Base-by-base conservation (phyloP, 2,329 filamentous ascomycete genomes). In the Neocucurbitaria cava region DNA sequence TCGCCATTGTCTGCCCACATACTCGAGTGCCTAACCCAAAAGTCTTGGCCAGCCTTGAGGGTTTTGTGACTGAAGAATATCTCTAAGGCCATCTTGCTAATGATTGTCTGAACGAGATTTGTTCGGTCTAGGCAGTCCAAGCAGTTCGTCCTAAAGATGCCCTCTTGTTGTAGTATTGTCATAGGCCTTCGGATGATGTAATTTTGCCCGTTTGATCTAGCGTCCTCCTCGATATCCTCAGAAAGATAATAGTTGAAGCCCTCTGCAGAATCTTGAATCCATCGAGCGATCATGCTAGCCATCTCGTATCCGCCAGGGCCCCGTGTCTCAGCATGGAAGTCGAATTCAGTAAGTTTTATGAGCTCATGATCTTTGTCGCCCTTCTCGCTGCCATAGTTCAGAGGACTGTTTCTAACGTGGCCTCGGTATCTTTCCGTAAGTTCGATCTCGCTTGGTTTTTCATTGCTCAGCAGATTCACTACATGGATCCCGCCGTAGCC, bases 1-100 rank as follows among this genome's bases (percentile, higher is more conserved):
- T 99, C 95, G 20, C 95, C 95, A 70, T 97, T 98, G 75, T 99
- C 95, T 30, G 95, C 95, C 95, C 95, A 99, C 1, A 99, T 82
- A 56, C 87, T 95, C 8, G 92, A 93, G 77, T 99, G 95, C 44
- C 91, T 84, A 78, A 91, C 89, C 90, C 93, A 96, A 67, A 98
- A 93, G 69, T 98, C 93, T 0, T 88, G 85, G 9, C 83, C 82
- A 0, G 90, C 88, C 57, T 81, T 83, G 61, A 91, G 87, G 23
- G 83, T 84, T 56, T 89, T 84, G 63, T 96, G 92, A 13, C 79
- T 78, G 3, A 99, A 79, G 66, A 98, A 98, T 0, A 88, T 82
- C 72, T 96, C 92, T 18, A 97, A 82, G 0, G 92, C 92, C 89
- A 97, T 93, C 68, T 92, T 90, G 53, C 93, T 97, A 66, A 99